Evolutionary conservation across 1,284 basidiomycete genomes (phyloP), one percentile per base, ranked within the genome.

Genomic region (Ustilago lituana): DNA sequence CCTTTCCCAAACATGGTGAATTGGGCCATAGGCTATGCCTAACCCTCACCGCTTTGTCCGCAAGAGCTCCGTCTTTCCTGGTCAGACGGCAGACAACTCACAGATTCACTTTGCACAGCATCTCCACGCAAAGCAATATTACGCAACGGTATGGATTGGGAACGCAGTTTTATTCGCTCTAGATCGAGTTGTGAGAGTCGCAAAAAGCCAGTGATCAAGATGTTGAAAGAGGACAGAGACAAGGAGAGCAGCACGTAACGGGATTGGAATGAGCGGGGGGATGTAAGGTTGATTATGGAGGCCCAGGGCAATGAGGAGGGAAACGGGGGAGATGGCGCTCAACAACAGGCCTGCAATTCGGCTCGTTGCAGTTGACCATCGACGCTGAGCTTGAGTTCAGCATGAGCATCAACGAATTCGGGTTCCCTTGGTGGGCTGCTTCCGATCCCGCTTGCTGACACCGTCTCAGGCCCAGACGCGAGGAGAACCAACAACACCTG

Each of bases 401-500:
- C 26, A 24, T 40, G 23, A 4, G 56, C 56, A 38, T 52, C 49
- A 24, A 52, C 41, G 39, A 23, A 50, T 6, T 24, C 48, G 10
- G 44, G 33, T 7, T 24, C 24, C 12, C 24, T 24, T 7, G 39
- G 9, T 24, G 41, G 29, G 22, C 11, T 23, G 35, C 9, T 27
- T 26, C 44, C 20, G 51, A 23, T 2, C 17, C 23, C n/a, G 19
- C 29, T 11, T 41, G 19, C 27, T 7, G 27, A 29, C 32, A 24
- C 19, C 9, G 44, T 26, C 10, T n/a, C 23, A 35, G 43, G 33
- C 17, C 31, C 19, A 22, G 61, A 20, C 12, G 45, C 44, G 7
- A 57, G 40, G 15, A 64, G 26, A 1, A 56, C 10, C 14, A 64
- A 49, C 44, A 64, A 31, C 26, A 52, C 29, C 24, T 64, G 61